Evolutionary conservation across 352 stramenopile genomes (phyloP), one percentile per base, ranked within the genome.

Genomic region (Aphanomyces invadans): DNA sequence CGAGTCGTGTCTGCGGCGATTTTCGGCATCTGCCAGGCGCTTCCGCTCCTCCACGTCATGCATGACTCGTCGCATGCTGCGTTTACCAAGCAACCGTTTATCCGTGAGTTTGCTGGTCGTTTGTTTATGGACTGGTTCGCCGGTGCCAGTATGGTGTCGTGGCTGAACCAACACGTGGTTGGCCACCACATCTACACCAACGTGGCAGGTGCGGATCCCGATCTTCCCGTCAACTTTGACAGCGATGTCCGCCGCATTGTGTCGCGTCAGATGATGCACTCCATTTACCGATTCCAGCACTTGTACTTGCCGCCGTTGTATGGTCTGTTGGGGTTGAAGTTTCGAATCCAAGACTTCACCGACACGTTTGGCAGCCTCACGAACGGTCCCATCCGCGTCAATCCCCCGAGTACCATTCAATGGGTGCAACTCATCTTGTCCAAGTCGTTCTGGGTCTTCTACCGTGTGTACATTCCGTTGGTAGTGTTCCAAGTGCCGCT

Each of bases 101-200:
- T 88, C 45, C 95, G 87, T 78, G 77, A 74, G 26, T 61, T 92
- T 36, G 88, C 86, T 36, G 90, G 77, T 55, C 87, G 83, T 63
- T 83, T 81, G 52, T 85, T 76, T 42, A 90, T 97, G 78, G 89
- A 97, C 74, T 96, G 89, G 81, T 92, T 96, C 32, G 83, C 88
- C 19, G 90, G 90, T 31, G 86, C 83, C n/a, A 94, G 77, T 78
- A 97, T 95, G 86, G 76, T 87, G 64, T 97, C 83, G 76, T 98
- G 89, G 92, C 84, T 97, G 36, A 95, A 97, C 71, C 94, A 98
- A 76, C 94, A 98, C 79, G 92, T 97, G 4, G 90, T 97, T 65
- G 94, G 90, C 53, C 94, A 98, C 76, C 94, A 98, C 79, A 92
- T 93, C 65, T 97, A 96, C 80, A 98, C 94, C 42, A 98, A 98